Evolutionary conservation across 305 asterid genomes (phyloP).

Genomic region (Solanum hybrid): DNA sequence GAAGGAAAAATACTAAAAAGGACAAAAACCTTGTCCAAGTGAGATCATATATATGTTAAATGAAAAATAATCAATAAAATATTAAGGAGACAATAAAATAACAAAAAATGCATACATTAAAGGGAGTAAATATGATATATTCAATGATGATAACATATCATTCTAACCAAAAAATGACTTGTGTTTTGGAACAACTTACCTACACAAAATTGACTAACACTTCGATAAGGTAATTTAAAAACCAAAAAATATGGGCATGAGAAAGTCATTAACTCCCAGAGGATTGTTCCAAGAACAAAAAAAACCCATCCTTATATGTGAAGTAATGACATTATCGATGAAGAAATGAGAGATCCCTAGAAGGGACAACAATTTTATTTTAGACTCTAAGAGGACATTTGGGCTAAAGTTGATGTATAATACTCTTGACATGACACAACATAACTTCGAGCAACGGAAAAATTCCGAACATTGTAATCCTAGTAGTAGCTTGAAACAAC

Average conservation of each 20-base stretch:
- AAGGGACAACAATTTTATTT: background rate
- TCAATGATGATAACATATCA: too few relatives aligned
- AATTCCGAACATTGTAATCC: background rate
- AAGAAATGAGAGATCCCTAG: background rate
- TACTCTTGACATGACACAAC: background rate
- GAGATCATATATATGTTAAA: background rate
- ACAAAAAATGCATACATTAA: too few relatives aligned
- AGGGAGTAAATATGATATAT: too few relatives aligned
- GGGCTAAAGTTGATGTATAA: background rate
- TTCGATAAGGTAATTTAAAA: background rate
- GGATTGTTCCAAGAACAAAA: background rate
- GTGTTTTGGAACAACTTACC: background rate
- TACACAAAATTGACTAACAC: background rate
- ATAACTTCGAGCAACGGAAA: background rate
- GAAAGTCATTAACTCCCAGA: background rate
- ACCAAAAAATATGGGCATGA: background rate
- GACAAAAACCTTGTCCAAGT: background rate
- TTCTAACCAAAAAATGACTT: background rate
- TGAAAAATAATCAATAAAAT: too few relatives aligned
- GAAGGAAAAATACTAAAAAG: background rate
- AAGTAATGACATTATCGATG: background rate
- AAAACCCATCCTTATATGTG: background rate
- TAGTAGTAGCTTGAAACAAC: background rate
- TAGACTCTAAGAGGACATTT: background rate
- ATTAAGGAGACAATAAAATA: background rate